Evolutionary conservation across 306 rosid genomes (phyloP).

Genomic region (Glycine latifolia): DNA sequence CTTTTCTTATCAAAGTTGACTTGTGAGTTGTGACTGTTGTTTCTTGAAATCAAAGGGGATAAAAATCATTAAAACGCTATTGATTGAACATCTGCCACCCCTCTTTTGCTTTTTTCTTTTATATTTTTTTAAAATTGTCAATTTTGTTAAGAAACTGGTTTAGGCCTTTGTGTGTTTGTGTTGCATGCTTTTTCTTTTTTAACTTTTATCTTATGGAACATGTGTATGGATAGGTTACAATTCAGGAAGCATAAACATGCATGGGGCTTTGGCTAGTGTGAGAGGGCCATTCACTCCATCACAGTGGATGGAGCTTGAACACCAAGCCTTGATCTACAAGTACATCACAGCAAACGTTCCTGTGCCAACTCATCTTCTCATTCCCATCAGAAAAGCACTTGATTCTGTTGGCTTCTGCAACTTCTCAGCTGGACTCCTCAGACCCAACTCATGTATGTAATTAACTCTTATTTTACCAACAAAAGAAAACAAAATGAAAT

Average conservation of each 20-base stretch:
- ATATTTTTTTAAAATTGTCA: not conserved
- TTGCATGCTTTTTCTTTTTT: not conserved
- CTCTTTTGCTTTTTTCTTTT: not conserved
- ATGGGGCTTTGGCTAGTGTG: conserved; percentile 55
- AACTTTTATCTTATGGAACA: not conserved
- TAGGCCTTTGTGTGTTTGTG: not conserved
- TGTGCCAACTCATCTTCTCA: conserved; percentile 81
- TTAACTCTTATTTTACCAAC: not conserved
- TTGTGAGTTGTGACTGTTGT: conserved; percentile 45
- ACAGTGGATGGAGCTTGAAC: conserved; percentile 97
- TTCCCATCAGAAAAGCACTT: conserved; percentile 82
- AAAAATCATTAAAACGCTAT: conserved; percentile 39
- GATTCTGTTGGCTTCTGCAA: conserved; percentile 72
- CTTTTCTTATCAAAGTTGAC: conserved; percentile 46
- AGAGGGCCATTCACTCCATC: conserved; percentile 87
- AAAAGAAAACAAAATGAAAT: not conserved
- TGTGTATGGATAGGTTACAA: conserved; percentile 38
- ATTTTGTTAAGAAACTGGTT: not conserved
- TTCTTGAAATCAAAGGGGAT: conserved; percentile 20
- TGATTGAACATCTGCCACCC: conserved; percentile 24
- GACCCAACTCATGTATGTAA: conserved; percentile 73
- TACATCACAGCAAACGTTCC: conserved; percentile 81
- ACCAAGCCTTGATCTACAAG: conserved; percentile 96
- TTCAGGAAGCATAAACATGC: conserved; percentile 70
- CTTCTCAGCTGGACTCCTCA: conserved; percentile 63